Evolutionary conservation across 495 filamentous ascomycete species (phyloP).

Genomic region (Xylaria nigripes): DNA sequence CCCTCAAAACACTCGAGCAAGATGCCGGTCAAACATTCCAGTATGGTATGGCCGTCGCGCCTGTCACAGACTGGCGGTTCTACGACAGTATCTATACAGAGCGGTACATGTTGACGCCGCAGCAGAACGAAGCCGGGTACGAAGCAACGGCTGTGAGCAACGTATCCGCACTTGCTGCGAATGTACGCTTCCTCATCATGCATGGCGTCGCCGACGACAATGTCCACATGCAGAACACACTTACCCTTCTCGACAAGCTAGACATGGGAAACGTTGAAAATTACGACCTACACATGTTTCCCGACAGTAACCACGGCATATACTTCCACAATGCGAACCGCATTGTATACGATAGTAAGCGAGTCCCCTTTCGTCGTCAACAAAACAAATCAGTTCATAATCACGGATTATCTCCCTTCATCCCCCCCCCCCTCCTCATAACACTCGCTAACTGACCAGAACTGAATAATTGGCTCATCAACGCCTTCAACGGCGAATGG

Average conservation of each 20-base stretch:
- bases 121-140: conserved; percentile 73
- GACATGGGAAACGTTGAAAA: conserved; percentile 82
- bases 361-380: not conserved
- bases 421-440: not conserved
- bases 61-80: conserved; percentile 93
- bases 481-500: conserved; percentile 98
- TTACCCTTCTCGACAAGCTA: conserved; percentile 77
- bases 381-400: not conserved
- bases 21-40: conserved; percentile 85
- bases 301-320: conserved; percentile 92
- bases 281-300: conserved; percentile 94
- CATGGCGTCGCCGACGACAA: conserved; percentile 94
- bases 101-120: conserved; percentile 88
- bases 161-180: conserved; percentile 56
- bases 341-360: conserved; percentile 92
- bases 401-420: not conserved
- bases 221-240: conserved; percentile 89
- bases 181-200: conserved; percentile 85
- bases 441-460: conserved; percentile 44
- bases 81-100: conserved; percentile 97
- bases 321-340: conserved; percentile 88
- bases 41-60: conserved; percentile 96
- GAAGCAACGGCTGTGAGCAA: conserved; percentile 65
- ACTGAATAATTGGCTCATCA: conserved; percentile 85
- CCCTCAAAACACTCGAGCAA: conserved; percentile 87